These are phyloP conservation scores for Nemania sp. DNA, from an alignment of 2,329 filamentous ascomycete species.

Conservation along the genomic window DNA sequence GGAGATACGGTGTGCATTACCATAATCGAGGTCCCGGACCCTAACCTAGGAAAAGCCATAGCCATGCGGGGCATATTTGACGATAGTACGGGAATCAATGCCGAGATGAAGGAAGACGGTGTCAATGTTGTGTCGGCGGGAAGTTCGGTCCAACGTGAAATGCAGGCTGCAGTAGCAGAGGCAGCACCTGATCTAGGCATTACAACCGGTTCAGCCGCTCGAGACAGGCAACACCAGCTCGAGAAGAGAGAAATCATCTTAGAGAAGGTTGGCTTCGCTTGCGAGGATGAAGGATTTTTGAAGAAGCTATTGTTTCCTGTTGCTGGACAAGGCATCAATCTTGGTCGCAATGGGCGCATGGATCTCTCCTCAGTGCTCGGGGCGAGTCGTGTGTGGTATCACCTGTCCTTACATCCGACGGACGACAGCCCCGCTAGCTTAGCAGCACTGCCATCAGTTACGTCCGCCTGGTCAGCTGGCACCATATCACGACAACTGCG, in stretches of 20 bases:
- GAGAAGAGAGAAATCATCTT: constrained; percentile 86
- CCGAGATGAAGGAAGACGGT: constrained; percentile 97
- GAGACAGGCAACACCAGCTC: constrained; percentile 80
- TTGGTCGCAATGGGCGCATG: constrained; percentile 82
- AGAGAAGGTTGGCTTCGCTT: constrained; percentile 86
- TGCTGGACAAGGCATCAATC: constrained; percentile 79
- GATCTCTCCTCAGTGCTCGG: constrained; percentile 80
- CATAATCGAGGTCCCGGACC: constrained; percentile 85
- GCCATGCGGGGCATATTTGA: constrained; percentile 93
- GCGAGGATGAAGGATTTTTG: constrained; percentile 85
- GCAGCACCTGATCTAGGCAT: constrained; percentile 84
- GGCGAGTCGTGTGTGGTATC: constrained; percentile 94
- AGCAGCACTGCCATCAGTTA: constrained; percentile 76
- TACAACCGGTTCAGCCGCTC: constrained; percentile 72
- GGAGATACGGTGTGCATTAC: constrained; percentile 91
- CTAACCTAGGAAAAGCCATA: constrained; percentile 86
- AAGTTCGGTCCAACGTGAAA: constrained; percentile 87
- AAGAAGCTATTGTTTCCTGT: constrained; percentile 84
- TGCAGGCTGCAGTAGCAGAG: constrained; percentile 82
- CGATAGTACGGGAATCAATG: constrained; percentile 90
- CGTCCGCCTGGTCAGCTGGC: constrained; percentile 92
- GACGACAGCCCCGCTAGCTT: constrained; percentile 84
- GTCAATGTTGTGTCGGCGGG: constrained; percentile 79
- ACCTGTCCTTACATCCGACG: constrained; percentile 89
- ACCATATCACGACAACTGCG: constrained; percentile 92